Percentiles rank a stretch among this genome's conserved stretches.
These are phyloP conservation scores for Cadophora sp. DNA, from an alignment of 2,329 filamentous ascomycete genomes.

Conservation along the genomic window DNA sequence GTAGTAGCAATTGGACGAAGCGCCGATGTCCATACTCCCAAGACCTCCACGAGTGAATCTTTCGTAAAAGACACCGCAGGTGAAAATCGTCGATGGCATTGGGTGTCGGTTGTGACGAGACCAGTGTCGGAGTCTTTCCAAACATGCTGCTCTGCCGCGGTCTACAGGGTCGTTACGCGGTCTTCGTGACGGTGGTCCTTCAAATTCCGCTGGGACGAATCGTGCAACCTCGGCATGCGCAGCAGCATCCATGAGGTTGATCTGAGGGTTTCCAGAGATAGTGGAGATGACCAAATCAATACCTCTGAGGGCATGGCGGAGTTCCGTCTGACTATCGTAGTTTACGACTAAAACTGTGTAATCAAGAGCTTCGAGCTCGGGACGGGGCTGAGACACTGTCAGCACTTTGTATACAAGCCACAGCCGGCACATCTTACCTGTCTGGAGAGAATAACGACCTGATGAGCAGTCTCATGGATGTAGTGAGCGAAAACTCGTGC, in stretches of 20 bases:
- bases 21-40: slow-evolving; percentile 62
- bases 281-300: slow-evolving; percentile 80
- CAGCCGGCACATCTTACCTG: slow-evolving; percentile 52
- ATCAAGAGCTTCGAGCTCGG: slow-evolving; percentile 46
- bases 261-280: slow-evolving; percentile 68
- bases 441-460: slow-evolving; percentile 74
- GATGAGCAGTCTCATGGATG: slow-evolving; percentile 69
- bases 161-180: slow-evolving; percentile 64
- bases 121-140: slow-evolving; percentile 62
- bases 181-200: slow-evolving; percentile 65
- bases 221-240: slow-evolving; percentile 67
- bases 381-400: slow-evolving; percentile 44
- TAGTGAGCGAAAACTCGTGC: slow-evolving; percentile 63
- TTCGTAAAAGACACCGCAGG: slow-evolving; percentile 79
- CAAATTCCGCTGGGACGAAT: slow-evolving; percentile 80
- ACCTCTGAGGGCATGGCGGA: slow-evolving; percentile 72
- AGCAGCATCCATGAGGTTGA: slow-evolving; percentile 76
- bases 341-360: slow-evolving; percentile 75
- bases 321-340: slow-evolving; percentile 63
- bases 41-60: slow-evolving; percentile 74
- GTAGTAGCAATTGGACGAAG: slow-evolving; percentile 55
- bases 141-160: slow-evolving; percentile 62
- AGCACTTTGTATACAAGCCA: slow-evolving; percentile 15
- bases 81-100: slow-evolving; percentile 74
- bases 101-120: slow-evolving; percentile 50